These are phyloP conservation scores for Ceratocystis destructans DNA, from an alignment of 2,329 filamentous ascomycete genomes.

Conservation along the genomic window DNA sequence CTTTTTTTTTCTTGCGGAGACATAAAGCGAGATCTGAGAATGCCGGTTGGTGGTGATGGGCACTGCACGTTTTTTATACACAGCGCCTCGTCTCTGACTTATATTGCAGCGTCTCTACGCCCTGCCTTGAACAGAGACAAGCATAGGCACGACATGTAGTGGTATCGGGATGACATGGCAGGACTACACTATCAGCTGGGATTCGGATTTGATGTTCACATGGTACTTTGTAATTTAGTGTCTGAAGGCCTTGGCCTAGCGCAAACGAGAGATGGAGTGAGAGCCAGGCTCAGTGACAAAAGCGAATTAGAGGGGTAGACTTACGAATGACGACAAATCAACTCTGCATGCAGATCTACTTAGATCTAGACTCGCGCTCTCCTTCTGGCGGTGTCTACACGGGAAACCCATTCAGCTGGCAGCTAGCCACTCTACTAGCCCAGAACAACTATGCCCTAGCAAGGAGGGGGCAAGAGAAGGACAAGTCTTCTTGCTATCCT, in stretches of 20 bases:
- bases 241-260: neutral
- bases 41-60: too few relatives aligned
- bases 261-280: neutral
- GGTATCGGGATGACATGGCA: neutral
- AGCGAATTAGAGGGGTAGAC: slow-evolving; percentile 12
- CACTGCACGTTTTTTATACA: too few relatives aligned
- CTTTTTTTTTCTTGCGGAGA: too few relatives aligned
- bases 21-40: too few relatives aligned
- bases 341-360: neutral
- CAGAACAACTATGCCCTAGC: neutral
- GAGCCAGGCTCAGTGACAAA: neutral
- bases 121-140: neutral
- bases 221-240: neutral
- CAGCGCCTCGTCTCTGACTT: neutral
- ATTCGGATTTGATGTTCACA: neutral
- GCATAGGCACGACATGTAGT: neutral
- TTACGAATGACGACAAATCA: slow-evolving; percentile 3
- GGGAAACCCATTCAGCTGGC: neutral
- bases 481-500: too few relatives aligned
- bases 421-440: neutral
- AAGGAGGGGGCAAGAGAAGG: neutral
- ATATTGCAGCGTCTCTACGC: neutral
- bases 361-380: neutral
- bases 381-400: neutral
- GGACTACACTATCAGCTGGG: neutral